Conservation (phyloP, 305 asterid genomes). For the Fraxinus velutina region DNA sequence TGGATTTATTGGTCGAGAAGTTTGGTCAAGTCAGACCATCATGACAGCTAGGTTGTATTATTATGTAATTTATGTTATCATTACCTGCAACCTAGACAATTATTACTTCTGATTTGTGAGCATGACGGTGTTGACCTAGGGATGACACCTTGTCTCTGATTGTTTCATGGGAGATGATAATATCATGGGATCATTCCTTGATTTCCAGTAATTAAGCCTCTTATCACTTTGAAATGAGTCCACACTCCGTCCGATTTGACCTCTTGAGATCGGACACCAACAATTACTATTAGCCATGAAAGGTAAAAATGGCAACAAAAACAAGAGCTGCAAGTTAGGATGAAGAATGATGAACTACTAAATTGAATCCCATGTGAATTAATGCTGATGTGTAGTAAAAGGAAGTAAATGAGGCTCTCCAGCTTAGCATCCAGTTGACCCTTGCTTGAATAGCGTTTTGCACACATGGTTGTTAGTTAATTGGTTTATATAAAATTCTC, state of each 20-base stretch:
- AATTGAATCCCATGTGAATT: background rate
- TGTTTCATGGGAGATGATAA: background rate
- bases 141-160: background rate
- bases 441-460: background rate
- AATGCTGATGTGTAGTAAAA: background rate
- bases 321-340: background rate
- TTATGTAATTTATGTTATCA: background rate
- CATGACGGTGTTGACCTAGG: background rate
- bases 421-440: background rate
- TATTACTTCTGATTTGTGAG: background rate
- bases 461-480: background rate
- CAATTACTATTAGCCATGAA: background rate
- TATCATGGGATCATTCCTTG: background rate
- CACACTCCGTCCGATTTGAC: background rate
- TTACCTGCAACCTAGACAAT: background rate
- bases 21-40: background rate
- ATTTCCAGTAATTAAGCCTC: background rate
- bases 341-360: background rate
- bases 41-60: background rate
- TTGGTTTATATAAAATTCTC: background rate
- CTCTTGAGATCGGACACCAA: background rate
- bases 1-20: background rate
- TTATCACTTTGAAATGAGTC: background rate
- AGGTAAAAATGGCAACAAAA: background rate
- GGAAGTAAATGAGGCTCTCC: background rate